Evolutionary conservation across 2,329 filamentous ascomycete species (phyloP).

Genomic region (Colletotrichum sp.): DNA sequence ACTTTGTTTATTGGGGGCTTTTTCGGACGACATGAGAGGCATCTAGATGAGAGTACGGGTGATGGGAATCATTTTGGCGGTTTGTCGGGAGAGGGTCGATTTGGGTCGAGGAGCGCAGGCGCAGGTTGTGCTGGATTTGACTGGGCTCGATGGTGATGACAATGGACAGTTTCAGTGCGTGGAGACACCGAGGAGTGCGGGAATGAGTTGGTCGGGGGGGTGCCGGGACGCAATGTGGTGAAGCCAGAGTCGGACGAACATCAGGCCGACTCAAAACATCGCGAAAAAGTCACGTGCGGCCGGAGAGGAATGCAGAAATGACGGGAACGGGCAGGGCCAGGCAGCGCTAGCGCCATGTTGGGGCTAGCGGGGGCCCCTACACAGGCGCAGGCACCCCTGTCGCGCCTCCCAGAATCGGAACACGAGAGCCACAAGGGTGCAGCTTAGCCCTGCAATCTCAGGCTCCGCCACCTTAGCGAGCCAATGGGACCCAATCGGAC

Average conservation of each 20-base stretch:
- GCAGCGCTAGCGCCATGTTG: not conserved
- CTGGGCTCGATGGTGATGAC: slow-evolving; percentile 15
- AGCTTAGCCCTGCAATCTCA: not conserved
- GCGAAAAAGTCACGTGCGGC: slow-evolving; percentile 9
- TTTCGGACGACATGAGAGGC: slow-evolving; percentile 9
- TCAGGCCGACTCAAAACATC: slow-evolving; percentile 19
- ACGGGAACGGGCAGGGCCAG: not conserved
- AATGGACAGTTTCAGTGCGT: slow-evolving; percentile 21
- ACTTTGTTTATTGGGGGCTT: not conserved
- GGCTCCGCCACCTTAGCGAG: slow-evolving; percentile 18
- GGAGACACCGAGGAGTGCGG: slow-evolving; percentile 20
- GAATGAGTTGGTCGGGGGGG: slow-evolving; percentile 20
- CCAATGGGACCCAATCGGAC: not conserved
- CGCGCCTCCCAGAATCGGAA: not conserved
- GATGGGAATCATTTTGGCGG: not conserved
- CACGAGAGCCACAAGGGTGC: not conserved
- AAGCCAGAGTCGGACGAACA: slow-evolving; percentile 11
- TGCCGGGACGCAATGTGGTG: slow-evolving; percentile 19
- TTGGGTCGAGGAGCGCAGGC: not conserved
- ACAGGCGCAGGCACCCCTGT: not conserved
- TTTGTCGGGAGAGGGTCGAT: not conserved
- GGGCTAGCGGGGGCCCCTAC: not conserved
- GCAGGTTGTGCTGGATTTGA: not conserved
- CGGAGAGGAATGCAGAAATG: not conserved
- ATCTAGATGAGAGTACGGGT: not conserved